Percentiles rank a stretch among this genome's conserved stretches.
These are phyloP conservation scores for Globisporangium paddicum DNA, from an alignment of 352 stramenopile species.

Conservation along the genomic window DNA sequence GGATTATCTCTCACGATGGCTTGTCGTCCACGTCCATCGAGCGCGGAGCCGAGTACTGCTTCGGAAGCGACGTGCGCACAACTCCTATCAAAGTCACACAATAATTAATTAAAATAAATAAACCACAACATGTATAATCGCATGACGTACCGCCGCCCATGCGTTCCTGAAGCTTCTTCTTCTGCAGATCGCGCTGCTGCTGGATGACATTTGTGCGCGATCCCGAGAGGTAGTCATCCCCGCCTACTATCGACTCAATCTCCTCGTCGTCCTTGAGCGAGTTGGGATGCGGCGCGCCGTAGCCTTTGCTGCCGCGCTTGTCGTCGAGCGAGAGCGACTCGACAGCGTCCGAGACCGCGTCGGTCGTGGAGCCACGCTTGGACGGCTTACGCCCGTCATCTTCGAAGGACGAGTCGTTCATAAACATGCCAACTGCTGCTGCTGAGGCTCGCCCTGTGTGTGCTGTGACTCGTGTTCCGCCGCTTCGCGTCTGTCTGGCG, in stretches of 20 bases:
- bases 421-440: slow-evolving; percentile 61
- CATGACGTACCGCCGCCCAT: slow-evolving; percentile 57
- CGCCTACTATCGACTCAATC: slow-evolving; percentile 47
- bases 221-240: slow-evolving; percentile 50
- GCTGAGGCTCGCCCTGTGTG: no score
- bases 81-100: slow-evolving; percentile 36
- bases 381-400: slow-evolving; percentile 35
- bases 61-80: slow-evolving; percentile 63
- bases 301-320: slow-evolving; percentile 22
- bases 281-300: slow-evolving; percentile 54
- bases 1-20: slow-evolving; percentile 56
- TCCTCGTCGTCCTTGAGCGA: slow-evolving; percentile 78
- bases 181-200: slow-evolving; percentile 81
- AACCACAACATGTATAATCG: no score
- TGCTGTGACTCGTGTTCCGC: not conserved
- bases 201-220: slow-evolving; percentile 77
- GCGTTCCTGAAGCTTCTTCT: slow-evolving; percentile 83
- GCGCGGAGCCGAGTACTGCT: slow-evolving; percentile 74
- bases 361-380: slow-evolving; percentile 18
- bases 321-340: slow-evolving; percentile 62
- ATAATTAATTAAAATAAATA: not conserved
- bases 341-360: slow-evolving; percentile 50
- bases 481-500: not conserved
- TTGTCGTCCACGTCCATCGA: slow-evolving; percentile 74
- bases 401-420: slow-evolving; percentile 75